Conservation (phyloP, 164 flowering plant species). For the Kingdonia uniflora region DNA sequence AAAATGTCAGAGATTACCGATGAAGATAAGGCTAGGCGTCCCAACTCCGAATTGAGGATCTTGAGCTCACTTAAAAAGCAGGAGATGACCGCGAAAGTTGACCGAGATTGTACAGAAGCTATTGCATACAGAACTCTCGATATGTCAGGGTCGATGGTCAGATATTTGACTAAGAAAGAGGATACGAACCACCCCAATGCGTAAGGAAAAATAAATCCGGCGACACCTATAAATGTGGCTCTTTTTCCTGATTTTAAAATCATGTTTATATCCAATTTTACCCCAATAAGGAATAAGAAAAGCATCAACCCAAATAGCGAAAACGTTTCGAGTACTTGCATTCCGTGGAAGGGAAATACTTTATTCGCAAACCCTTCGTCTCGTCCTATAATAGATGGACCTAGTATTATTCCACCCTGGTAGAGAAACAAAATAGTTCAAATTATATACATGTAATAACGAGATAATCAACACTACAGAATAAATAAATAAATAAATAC, state of each 20-base stretch:
- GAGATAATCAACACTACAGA: too few relatives aligned
- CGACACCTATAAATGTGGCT: too few relatives aligned
- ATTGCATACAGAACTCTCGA: conserved; percentile 2
- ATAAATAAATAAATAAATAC: too few relatives aligned
- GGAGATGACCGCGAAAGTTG: neutral
- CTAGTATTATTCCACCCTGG: conserved; percentile 1
- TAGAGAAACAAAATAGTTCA: too few relatives aligned
- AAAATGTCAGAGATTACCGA: conserved; percentile 1
- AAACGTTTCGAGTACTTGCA: neutral
- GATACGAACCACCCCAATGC: too few relatives aligned
- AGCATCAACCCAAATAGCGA: conserved; percentile 1
- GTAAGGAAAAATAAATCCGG: too few relatives aligned
- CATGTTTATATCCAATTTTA: conserved; percentile 11
- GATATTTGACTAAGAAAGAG: too few relatives aligned
- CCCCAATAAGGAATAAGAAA: conserved; percentile 9
- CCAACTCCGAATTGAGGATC: conserved; percentile 20
- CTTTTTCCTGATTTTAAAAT: conserved; percentile 4
- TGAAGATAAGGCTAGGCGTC: conserved; percentile 13
- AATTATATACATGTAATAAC: too few relatives aligned
- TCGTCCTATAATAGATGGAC: neutral
- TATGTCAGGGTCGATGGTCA: too few relatives aligned
- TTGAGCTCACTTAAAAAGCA: conserved; percentile 13
- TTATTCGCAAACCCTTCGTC: neutral
- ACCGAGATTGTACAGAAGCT: neutral
- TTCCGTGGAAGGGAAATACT: neutral